These are phyloP conservation scores for Hyphopichia wangnamkhiaoensis DNA, from an alignment of 1,139 yeast genomes.

Conservation along the genomic window DNA sequence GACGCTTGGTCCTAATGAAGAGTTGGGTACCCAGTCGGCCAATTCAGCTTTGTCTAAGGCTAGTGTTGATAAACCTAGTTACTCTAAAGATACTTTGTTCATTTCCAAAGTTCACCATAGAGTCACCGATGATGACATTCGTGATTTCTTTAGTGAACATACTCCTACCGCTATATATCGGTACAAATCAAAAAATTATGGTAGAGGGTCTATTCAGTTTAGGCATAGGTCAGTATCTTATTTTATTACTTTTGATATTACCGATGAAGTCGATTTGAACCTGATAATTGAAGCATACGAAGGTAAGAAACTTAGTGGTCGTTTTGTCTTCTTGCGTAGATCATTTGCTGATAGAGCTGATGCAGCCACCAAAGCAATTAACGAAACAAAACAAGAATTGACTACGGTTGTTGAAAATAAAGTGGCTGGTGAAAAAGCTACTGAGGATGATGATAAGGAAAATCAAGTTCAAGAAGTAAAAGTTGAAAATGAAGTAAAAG, in stretches of 20 bases:
- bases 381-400: neutral
- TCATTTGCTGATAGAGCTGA: constrained; percentile 23
- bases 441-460: neutral
- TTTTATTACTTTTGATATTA: constrained; percentile 49
- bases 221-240: constrained; percentile 30
- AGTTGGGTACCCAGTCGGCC: too few relatives aligned
- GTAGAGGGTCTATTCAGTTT: constrained; percentile 12
- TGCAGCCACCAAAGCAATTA: neutral
- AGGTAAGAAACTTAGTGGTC: constrained; percentile 14
- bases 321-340: constrained; percentile 34
- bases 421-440: neutral
- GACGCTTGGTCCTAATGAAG: too few relatives aligned
- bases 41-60: too few relatives aligned
- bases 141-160: constrained; percentile 44
- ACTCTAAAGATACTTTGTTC: constrained; percentile 52
- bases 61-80: too few relatives aligned
- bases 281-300: constrained; percentile 43
- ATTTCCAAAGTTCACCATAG: constrained; percentile 46
- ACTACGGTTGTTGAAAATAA: too few relatives aligned
- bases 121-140: constrained; percentile 42
- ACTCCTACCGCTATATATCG: constrained; percentile 48
- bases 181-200: constrained; percentile 12
- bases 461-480: neutral
- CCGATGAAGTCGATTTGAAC: constrained; percentile 31
- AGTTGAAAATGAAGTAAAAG: neutral